Evolutionary conservation across 352 stramenopile species (phyloP), one percentile per base, ranked within the genome.

Genomic region (Globisporangium paroecandrum): DNA sequence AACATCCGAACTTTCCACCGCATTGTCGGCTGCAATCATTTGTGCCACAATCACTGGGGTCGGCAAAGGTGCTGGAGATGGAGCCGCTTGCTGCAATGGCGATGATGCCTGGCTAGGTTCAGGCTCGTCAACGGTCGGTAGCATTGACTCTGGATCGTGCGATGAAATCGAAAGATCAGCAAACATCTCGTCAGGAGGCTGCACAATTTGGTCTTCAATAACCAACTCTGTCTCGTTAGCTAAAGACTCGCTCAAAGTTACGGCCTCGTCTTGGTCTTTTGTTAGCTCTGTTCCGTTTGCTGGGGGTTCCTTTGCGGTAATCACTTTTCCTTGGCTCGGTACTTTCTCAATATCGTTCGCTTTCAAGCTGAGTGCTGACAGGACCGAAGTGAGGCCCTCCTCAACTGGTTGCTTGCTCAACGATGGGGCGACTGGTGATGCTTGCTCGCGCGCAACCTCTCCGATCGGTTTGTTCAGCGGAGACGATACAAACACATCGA

Each of bases 401-500:
- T 13, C 32, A 24, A 22, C 32, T 22, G 32, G 24, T 20, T 32
- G 27, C 2, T 60, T 22, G 7, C 15, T 51, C 47, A 3, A n/a
- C 12, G 4, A 5, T 15, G 4, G 18, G 1, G 20, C 12, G 32
- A 3, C 34, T 34, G 29, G 1, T 32, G 46, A 32, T n/a, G 59
- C 20, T 13, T 38, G 24, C 25, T 56, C 53, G 18, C 47, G 24
- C 18, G 6, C 12, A 15, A 36, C n/a, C 2, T 9, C 25, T 20
- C n/a, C 10, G 4, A 3, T 22, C 1, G 4, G 3, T 32, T 56
- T 12, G 15, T 65, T 53, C 7, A 25, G 4, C 32, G 66, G 43
- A 32, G 60, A 58, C 1, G 29, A 24, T 29, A 34, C 54, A 47
- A 73, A 71, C 1, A 57, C 64, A 51, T 71, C 68, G 58, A 73